Evolutionary conservation across 1,139 yeast species (phyloP).

Genomic region (Arxiozyma bovina): DNA sequence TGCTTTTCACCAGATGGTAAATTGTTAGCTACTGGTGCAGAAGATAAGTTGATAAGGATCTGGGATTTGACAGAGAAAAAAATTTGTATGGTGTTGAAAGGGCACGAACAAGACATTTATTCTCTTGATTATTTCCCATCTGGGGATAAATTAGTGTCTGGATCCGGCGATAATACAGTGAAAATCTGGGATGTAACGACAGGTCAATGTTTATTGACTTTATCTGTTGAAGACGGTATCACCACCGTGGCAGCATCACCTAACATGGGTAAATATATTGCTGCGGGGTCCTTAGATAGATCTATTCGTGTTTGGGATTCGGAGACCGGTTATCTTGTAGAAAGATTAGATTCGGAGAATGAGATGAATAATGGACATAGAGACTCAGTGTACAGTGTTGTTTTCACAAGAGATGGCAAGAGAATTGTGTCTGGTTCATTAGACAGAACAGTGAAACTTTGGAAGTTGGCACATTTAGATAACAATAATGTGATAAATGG

Average conservation of each 20-base stretch:
- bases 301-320: constrained; percentile 97
- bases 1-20: constrained; percentile 96
- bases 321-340: constrained; percentile 81
- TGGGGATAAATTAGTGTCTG: constrained; percentile 87
- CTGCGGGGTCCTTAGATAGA: constrained; percentile 93
- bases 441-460: constrained; percentile 88
- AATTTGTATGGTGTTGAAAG: constrained; percentile 75
- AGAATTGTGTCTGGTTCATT: constrained; percentile 91
- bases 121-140: constrained; percentile 91
- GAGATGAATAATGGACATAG: constrained; percentile 87
- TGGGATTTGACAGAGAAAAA: constrained; percentile 90
- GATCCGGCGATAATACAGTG: constrained; percentile 93
- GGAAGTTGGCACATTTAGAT: constrained; percentile 59
- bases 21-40: constrained; percentile 95
- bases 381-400: constrained; percentile 91
- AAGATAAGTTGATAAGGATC: constrained; percentile 87
- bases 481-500: constrained; percentile 10
- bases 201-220: constrained; percentile 80
- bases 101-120: constrained; percentile 96
- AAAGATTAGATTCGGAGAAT: constrained; percentile 81
- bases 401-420: constrained; percentile 82
- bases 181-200: constrained; percentile 92
- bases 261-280: constrained; percentile 75
- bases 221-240: constrained; percentile 91
- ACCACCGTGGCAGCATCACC: constrained; percentile 96